Percentiles rank a stretch among this genome's conserved stretches.
These are phyloP conservation scores for Fusarium globosum DNA, from an alignment of 2,329 filamentous ascomycete species.

Conservation along the genomic window DNA sequence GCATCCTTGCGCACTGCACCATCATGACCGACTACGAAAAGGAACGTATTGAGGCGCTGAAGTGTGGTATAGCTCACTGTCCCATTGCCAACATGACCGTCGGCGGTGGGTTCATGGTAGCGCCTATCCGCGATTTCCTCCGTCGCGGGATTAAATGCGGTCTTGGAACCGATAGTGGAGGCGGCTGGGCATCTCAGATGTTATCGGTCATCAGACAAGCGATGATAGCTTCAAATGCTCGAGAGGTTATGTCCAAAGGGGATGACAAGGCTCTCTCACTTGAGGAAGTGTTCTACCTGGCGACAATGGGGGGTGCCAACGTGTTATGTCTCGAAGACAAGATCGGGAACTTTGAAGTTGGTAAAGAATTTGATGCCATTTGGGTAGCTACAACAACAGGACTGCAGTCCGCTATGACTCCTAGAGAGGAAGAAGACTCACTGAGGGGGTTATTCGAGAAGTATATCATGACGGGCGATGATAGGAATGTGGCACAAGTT, in stretches of 20 bases:
- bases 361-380: conserved; percentile 15
- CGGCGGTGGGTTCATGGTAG: conserved; percentile 17
- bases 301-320: neutral
- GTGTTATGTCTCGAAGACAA: conserved; percentile 1
- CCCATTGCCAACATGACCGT: conserved; percentile 22
- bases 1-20: conserved; percentile 17
- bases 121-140: conserved; percentile 14
- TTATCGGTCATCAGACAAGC: conserved; percentile 16
- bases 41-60: neutral
- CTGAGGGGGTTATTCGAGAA: conserved; percentile 12
- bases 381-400: conserved; percentile 10
- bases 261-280: conserved; percentile 17
- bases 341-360: conserved; percentile 7
- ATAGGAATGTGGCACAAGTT: conserved; percentile 15
- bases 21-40: conserved; percentile 24
- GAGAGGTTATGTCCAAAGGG: neutral
- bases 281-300: conserved; percentile 13
- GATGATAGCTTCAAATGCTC: conserved; percentile 17
- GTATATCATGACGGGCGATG: conserved; percentile 22
- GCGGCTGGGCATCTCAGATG: conserved; percentile 23
- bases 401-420: conserved; percentile 7
- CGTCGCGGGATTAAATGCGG: conserved; percentile 6
- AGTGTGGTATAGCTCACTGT: conserved; percentile 5
- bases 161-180: conserved; percentile 12
- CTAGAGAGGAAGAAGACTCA: neutral